Conservation (phyloP, 2,329 filamentous ascomycete genomes). For the Apiospora malaysiana region DNA sequence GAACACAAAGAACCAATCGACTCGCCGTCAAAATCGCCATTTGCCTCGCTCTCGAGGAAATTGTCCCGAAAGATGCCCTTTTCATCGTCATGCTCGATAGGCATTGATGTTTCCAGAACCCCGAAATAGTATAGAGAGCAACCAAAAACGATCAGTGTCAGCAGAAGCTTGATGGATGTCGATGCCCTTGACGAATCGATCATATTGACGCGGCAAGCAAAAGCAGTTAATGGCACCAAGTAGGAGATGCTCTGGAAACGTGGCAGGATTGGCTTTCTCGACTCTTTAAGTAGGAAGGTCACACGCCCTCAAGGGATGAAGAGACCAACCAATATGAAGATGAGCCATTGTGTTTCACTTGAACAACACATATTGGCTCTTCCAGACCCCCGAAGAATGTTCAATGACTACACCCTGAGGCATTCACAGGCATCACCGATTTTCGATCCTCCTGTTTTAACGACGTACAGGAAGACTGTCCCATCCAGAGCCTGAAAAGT, state of each 20-base stretch:
- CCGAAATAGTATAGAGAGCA: slow-evolving; percentile 37
- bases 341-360: background rate
- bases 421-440: background rate
- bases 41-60: slow-evolving; percentile 42
- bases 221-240: background rate
- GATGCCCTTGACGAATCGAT: slow-evolving; percentile 34
- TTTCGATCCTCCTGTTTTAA: background rate
- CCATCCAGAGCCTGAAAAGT: background rate
- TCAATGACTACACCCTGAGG: background rate
- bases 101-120: slow-evolving; percentile 24
- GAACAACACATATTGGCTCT: background rate
- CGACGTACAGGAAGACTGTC: background rate
- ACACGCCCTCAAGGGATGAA: background rate
- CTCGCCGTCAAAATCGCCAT: slow-evolving; percentile 39
- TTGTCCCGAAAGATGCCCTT: slow-evolving; percentile 41
- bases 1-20: slow-evolving; percentile 42
- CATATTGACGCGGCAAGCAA: slow-evolving; percentile 28
- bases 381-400: background rate
- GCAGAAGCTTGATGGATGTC: slow-evolving; percentile 32
- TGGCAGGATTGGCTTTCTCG: background rate
- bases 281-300: background rate
- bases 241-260: no score
- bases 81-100: slow-evolving; percentile 41
- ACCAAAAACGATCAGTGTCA: slow-evolving; percentile 32
- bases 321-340: background rate